phyloP scores from a whole-genome alignment of 2,329 filamentous ascomycete genomes.

The Leptographium procerum region DNA sequence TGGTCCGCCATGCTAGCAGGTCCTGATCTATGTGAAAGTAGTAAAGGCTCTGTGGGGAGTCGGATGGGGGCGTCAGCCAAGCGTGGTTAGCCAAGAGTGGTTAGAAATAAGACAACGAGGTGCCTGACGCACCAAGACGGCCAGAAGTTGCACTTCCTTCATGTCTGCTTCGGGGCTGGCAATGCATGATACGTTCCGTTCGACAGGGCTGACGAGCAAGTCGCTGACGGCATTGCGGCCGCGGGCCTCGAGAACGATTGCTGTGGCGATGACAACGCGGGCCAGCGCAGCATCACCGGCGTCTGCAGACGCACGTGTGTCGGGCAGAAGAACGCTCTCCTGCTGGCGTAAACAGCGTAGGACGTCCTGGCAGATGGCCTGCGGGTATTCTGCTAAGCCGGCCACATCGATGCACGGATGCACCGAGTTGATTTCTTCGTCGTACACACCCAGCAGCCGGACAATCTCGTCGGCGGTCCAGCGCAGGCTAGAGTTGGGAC shows the following conservation, averaged over 20 bases:
- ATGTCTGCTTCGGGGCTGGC: conserved; percentile 2
- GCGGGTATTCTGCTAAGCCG: conserved; percentile 15
- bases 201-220: conserved; percentile 16
- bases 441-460: conserved; percentile 21
- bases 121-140: neutral
- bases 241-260: conserved; percentile 21
- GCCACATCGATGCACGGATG: conserved; percentile 17
- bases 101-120: neutral
- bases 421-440: conserved; percentile 25
- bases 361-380: conserved; percentile 14
- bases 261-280: conserved; percentile 23
- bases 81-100: neutral
- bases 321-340: neutral
- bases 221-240: conserved; percentile 19
- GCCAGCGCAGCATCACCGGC: conserved; percentile 20
- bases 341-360: neutral
- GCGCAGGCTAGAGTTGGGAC: too few relatives aligned
- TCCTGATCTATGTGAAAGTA: conserved; percentile 37
- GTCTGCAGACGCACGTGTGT: conserved; percentile 8
- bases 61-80: neutral
- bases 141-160: neutral
- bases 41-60: conserved; percentile 17
- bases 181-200: conserved; percentile 18
- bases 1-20: conserved; percentile 35
- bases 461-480: neutral